These are phyloP conservation scores for Polytolypa hystricis DNA, from an alignment of 2,329 filamentous ascomycete species.

Conservation along the genomic window DNA sequence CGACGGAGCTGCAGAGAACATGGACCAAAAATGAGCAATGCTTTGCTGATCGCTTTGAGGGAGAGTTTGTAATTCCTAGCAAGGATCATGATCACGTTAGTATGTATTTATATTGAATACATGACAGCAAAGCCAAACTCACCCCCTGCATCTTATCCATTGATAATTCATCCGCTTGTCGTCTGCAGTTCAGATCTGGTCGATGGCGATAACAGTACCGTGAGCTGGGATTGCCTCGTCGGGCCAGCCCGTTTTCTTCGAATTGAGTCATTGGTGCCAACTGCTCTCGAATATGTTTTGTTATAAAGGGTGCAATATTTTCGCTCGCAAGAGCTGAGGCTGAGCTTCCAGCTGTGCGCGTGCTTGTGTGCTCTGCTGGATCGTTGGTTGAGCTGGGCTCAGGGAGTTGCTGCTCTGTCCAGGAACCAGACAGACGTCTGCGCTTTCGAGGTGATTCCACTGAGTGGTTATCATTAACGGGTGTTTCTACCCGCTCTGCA, in stretches of 20 bases:
- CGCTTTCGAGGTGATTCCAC: slow-evolving; percentile 12
- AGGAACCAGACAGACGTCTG: slow-evolving; percentile 8
- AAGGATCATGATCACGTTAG: slow-evolving; percentile 1
- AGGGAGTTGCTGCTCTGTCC: background rate
- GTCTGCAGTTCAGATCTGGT: slow-evolving; percentile 84
- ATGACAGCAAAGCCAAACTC: slow-evolving; percentile 26
- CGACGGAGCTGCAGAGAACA: slow-evolving; percentile 88
- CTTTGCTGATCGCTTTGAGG: slow-evolving; percentile 82
- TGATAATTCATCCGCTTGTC: slow-evolving; percentile 85
- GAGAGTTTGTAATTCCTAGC: slow-evolving; percentile 62
- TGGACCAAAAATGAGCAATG: slow-evolving; percentile 93
- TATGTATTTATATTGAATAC: background rate
- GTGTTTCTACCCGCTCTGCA: background rate
- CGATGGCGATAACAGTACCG: slow-evolving; percentile 93
- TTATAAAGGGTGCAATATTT: slow-evolving; percentile 71
- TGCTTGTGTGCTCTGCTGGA: too few species aligned
- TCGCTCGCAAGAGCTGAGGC: slow-evolving; percentile 53
- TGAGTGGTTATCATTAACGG: too few species aligned
- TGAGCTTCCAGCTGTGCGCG: slow-evolving; percentile 16
- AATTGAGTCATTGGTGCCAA: slow-evolving; percentile 51
- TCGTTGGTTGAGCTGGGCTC: slow-evolving; percentile 1
- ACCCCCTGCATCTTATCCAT: slow-evolving; percentile 92
- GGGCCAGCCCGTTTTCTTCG: slow-evolving; percentile 10
- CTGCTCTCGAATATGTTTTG: slow-evolving; percentile 72
- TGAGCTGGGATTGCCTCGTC: slow-evolving; percentile 54